Evolutionary conservation across 2,329 filamentous ascomycete genomes (phyloP).

Genomic region (Aplosporella prunicola): DNA sequence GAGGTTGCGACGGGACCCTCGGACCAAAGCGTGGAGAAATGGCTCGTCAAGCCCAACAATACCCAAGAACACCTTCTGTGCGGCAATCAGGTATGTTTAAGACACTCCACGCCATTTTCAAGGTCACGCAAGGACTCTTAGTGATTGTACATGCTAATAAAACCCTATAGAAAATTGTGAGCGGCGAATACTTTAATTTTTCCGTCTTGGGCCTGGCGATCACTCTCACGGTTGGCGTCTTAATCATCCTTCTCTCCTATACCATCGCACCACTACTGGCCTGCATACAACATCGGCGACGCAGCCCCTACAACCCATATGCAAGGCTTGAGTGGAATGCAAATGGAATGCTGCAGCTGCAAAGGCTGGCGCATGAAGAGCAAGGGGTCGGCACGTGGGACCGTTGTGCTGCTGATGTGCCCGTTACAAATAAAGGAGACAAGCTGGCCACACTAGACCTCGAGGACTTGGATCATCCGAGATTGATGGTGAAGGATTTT

Average conservation of each 20-base stretch:
- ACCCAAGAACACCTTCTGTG: constrained; percentile 2
- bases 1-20: constrained; percentile 6
- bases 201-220: constrained; percentile 16
- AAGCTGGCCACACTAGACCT: background rate
- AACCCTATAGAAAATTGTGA: constrained; percentile 15
- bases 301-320: background rate
- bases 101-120: no score
- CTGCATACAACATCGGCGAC: background rate
- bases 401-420: constrained; percentile 2
- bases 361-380: constrained; percentile 7
- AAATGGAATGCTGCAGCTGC: constrained; percentile 8
- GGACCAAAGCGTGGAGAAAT: background rate
- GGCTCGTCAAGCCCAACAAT: background rate
- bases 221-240: constrained; percentile 14
- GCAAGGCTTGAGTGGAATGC: constrained; percentile 5
- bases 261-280: background rate
- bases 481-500: background rate
- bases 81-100: constrained; percentile 8
- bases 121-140: no score
- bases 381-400: background rate
- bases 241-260: constrained; percentile 14
- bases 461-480: background rate
- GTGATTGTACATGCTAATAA: background rate
- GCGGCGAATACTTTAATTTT: constrained; percentile 16
- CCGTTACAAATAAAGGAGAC: constrained; percentile 11